Conservation (phyloP, 441 rosid species). For the Corymbia calophylla region DNA sequence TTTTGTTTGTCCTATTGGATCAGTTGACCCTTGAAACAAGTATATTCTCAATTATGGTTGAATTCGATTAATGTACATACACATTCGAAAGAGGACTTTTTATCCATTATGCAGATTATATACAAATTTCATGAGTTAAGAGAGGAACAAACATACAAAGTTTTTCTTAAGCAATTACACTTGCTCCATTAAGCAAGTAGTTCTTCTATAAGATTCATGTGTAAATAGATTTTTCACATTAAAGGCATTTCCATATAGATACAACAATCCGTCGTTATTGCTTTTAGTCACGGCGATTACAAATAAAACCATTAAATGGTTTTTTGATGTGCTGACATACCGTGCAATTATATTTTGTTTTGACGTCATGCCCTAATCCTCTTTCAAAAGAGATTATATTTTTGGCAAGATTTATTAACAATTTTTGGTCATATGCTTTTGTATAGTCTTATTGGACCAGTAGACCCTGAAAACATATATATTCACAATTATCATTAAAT, state of each 20-base stretch:
- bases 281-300: not conserved
- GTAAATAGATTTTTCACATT: not conserved
- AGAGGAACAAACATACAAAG: rapidly evolving
- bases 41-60: not conserved
- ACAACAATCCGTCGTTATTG: not conserved
- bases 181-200: not conserved
- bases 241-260: not conserved
- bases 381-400: not conserved
- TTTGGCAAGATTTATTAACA: not conserved
- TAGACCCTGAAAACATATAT: not conserved
- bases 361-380: not conserved
- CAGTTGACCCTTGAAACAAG: not conserved
- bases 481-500: not conserved
- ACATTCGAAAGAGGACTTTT: not conserved
- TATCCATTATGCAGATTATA: not conserved
- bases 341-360: not conserved
- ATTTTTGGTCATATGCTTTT: not conserved
- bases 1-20: not conserved
- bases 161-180: not conserved
- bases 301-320: not conserved
- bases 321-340: not conserved
- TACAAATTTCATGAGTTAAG: not conserved
- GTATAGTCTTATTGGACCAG: not conserved
- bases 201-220: not conserved
- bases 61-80: not conserved